These are phyloP conservation scores for Dactylellina leptospora DNA, from an alignment of 2,329 filamentous ascomycete genomes.

Conservation along the genomic window DNA sequence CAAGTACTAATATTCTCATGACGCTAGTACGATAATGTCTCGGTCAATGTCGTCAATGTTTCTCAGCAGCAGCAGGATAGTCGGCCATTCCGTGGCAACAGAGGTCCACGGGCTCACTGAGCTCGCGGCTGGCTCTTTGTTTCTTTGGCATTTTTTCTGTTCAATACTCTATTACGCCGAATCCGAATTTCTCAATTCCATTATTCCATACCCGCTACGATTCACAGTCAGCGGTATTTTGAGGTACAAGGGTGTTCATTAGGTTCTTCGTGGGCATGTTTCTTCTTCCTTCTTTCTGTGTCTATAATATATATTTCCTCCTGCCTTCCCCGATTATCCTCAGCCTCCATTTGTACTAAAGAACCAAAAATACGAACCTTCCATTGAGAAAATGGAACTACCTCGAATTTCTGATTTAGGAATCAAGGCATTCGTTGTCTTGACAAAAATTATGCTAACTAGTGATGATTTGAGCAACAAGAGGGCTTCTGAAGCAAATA, in stretches of 20 bases:
- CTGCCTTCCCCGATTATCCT: constrained; percentile 32
- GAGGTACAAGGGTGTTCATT: constrained; percentile 51
- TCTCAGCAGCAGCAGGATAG: constrained; percentile 76
- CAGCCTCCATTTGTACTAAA: constrained; percentile 48
- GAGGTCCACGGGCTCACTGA: constrained; percentile 56
- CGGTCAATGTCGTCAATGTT: constrained; percentile 93
- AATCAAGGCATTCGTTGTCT: not conserved
- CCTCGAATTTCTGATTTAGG: constrained; percentile 5
- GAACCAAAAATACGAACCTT: constrained; percentile 40
- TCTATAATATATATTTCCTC: constrained; percentile 49
- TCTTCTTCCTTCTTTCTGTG: constrained; percentile 51
- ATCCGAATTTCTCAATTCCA: constrained; percentile 44
- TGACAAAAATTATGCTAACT: no score
- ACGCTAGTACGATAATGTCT: constrained; percentile 89
- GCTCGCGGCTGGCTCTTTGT: constrained; percentile 57
- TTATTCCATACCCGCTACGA: constrained; percentile 46
- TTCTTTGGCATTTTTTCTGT: constrained; percentile 16
- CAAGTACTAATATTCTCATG: constrained; percentile 9
- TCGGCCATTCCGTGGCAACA: constrained; percentile 56
- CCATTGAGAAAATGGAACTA: constrained; percentile 27
- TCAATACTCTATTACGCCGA: constrained; percentile 27
- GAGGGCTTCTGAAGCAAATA: not conserved
- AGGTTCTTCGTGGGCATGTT: constrained; percentile 53
- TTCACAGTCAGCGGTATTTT: constrained; percentile 40
- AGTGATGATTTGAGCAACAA: not conserved